A percentile compares a stretch with the other conserved stretches of the same genome.
phyloP scores from a whole-genome alignment of 1,139 yeast species.

The Pichiaceae sp. region DNA sequence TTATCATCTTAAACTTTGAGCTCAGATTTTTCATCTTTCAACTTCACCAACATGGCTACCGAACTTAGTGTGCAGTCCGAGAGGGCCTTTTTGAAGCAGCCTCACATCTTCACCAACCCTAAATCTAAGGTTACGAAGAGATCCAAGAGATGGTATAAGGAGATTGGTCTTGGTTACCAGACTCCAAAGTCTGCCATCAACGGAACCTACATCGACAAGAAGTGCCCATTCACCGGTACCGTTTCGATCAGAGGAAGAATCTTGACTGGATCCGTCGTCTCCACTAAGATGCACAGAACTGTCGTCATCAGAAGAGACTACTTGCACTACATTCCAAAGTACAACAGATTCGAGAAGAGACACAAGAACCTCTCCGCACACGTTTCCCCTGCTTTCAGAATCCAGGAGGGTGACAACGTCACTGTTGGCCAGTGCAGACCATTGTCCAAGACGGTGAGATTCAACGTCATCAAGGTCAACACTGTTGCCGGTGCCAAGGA shows the following conservation, averaged over 20 bases:
- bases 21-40: background rate
- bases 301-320: constrained; percentile 99
- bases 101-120: constrained; percentile 99
- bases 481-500: constrained; percentile 63
- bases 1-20: too few species aligned
- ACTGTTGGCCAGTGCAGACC: constrained; percentile 99
- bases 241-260: constrained; percentile 99
- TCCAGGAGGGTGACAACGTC: constrained; percentile 96
- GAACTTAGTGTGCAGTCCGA: constrained; percentile 99
- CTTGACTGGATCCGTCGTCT: constrained; percentile 96
- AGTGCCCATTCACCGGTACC: constrained; percentile 97
- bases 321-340: constrained; percentile 99
- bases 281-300: constrained; percentile 99
- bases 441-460: constrained; percentile 98
- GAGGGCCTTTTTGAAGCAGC: constrained; percentile 99
- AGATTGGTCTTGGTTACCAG: constrained; percentile 99
- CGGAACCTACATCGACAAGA: constrained; percentile 99
- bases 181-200: constrained; percentile 98
- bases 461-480: constrained; percentile 91
- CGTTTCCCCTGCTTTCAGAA: constrained; percentile 99
- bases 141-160: constrained; percentile 99
- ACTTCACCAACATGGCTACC: constrained; percentile 76
- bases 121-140: constrained; percentile 98
- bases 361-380: constrained; percentile 99
- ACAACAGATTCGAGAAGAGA: constrained; percentile 99